These are phyloP conservation scores for Epichloe uncinata DNA, from an alignment of 2,329 filamentous ascomycete genomes.

Conservation along the genomic window DNA sequence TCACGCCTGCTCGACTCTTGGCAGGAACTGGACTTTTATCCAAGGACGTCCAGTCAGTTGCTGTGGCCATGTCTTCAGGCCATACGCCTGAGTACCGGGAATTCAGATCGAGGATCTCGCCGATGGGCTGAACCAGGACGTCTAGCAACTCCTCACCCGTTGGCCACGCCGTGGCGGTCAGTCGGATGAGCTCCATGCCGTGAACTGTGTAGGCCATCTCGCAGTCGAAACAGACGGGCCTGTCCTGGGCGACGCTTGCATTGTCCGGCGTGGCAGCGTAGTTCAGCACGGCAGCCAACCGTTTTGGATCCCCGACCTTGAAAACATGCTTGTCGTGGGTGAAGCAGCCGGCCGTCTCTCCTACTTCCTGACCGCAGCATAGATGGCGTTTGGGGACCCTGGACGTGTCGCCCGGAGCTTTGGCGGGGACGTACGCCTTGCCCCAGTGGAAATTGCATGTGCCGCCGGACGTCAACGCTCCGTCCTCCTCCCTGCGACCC, in stretches of 20 bases:
- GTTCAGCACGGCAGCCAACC: slow-evolving; percentile 65
- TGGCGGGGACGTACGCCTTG: slow-evolving; percentile 47
- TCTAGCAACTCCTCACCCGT: slow-evolving; percentile 63
- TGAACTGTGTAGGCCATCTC: slow-evolving; percentile 93
- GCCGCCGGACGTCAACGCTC: slow-evolving; percentile 62
- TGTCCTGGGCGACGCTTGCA: slow-evolving; percentile 30
- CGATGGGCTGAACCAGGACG: slow-evolving; percentile 69
- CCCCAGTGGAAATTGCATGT: slow-evolving; percentile 72
- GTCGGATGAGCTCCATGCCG: slow-evolving; percentile 76
- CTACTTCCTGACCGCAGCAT: slow-evolving; percentile 68
- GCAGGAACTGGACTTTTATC: slow-evolving; percentile 2
- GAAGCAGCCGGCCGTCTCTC: slow-evolving; percentile 63
- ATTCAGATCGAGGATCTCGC: slow-evolving; percentile 80
- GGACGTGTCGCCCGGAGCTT: slow-evolving; percentile 42
- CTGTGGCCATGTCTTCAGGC: slow-evolving; percentile 60
- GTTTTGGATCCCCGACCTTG: slow-evolving; percentile 63
- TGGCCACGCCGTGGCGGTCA: slow-evolving; percentile 86
- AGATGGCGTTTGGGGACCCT: slow-evolving; percentile 50
- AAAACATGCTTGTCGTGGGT: slow-evolving; percentile 67
- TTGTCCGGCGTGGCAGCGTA: slow-evolving; percentile 69
- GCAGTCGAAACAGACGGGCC: slow-evolving; percentile 79
- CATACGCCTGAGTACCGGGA: slow-evolving; percentile 83
- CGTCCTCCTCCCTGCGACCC: slow-evolving; percentile 64
- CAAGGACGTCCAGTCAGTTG: slow-evolving; percentile 37
- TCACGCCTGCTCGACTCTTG: slow-evolving; percentile 1